A percentile compares a stretch with the other conserved stretches of the same genome.
Conservation (phyloP, 2,329 filamentous ascomycete species). For the Sclerotinia trifoliorum region DNA sequence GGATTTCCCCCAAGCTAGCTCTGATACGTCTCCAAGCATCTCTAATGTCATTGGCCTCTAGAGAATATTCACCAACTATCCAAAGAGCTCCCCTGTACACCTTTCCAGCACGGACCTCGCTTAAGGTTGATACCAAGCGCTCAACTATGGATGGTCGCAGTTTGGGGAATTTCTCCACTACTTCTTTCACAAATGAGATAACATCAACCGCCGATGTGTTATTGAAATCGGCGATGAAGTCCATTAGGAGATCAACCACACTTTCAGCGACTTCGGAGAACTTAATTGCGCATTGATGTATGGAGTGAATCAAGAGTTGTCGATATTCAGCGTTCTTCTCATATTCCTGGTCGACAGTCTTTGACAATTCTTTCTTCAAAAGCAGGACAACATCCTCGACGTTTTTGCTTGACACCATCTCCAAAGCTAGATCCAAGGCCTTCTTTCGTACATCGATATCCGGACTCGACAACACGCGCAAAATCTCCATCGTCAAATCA, state of each 20-base stretch:
- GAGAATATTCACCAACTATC: slow-evolving; percentile 96
- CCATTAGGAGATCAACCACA: slow-evolving; percentile 96
- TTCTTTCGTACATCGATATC: slow-evolving; percentile 96
- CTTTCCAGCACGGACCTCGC: slow-evolving; percentile 93
- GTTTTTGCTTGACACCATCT: slow-evolving; percentile 99
- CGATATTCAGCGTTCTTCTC: slow-evolving; percentile 97
- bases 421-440: slow-evolving; percentile 82
- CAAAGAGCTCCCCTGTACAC: slow-evolving; percentile 95
- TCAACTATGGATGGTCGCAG: slow-evolving; percentile 84
- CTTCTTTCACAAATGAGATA: slow-evolving; percentile 98
- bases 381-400: slow-evolving; percentile 96
- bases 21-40: slow-evolving; percentile 97
- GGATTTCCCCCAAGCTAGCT: slow-evolving; percentile 91
- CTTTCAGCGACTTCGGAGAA: slow-evolving; percentile 97
- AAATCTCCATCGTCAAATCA: slow-evolving; percentile 93
- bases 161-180: slow-evolving; percentile 95
- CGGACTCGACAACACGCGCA: slow-evolving; percentile 89
- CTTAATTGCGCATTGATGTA: slow-evolving; percentile 98
- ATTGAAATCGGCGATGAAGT: slow-evolving; percentile 98
- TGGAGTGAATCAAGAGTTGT: slow-evolving; percentile 91
- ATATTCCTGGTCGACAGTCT: slow-evolving; percentile 97
- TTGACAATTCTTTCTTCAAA: slow-evolving; percentile 94
- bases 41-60: slow-evolving; percentile 89
- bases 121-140: slow-evolving; percentile 83
- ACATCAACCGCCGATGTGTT: slow-evolving; percentile 96